Conservation (phyloP, 345 rosid species). For the Camelina laxa region DNA sequence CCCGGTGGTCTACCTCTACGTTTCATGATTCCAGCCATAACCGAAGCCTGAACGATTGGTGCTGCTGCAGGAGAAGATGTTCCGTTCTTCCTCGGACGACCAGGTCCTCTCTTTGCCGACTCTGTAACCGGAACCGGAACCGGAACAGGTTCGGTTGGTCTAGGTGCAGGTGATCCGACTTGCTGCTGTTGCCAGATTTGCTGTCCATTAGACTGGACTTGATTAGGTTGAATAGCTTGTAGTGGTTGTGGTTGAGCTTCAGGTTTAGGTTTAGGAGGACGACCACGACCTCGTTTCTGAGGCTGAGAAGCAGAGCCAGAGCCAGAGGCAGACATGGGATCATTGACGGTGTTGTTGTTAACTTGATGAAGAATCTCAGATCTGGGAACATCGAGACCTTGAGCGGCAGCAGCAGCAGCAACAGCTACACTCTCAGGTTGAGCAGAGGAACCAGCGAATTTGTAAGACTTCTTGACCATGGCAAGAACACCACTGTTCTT, state of each 20-base stretch:
- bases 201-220: background rate
- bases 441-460: slow-evolving; percentile 44
- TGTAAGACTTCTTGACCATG: slow-evolving; percentile 71
- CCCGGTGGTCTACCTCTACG: slow-evolving; percentile 42
- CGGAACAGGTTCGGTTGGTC: slow-evolving; percentile 1
- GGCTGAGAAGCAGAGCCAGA: slow-evolving; percentile 37
- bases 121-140: background rate
- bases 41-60: slow-evolving; percentile 10
- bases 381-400: slow-evolving; percentile 25
- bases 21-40: slow-evolving; percentile 14
- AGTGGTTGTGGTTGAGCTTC: slow-evolving; percentile 8
- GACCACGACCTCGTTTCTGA: slow-evolving; percentile 63
- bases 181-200: slow-evolving; percentile 1
- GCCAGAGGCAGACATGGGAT: background rate
- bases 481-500: slow-evolving; percentile 58
- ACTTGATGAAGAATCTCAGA: slow-evolving; percentile 22
- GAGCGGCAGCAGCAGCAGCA: slow-evolving; percentile 24
- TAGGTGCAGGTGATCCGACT: background rate
- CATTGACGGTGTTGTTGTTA: background rate
- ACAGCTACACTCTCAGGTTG: background rate
- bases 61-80: background rate
- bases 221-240: background rate
- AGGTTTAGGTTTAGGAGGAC: slow-evolving; percentile 63
- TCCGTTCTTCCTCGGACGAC: slow-evolving; percentile 55
- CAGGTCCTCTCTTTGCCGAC: slow-evolving; percentile 41